Conservation (phyloP, 495 filamentous ascomycete genomes). For the Hypoxylon fuscum region DNA sequence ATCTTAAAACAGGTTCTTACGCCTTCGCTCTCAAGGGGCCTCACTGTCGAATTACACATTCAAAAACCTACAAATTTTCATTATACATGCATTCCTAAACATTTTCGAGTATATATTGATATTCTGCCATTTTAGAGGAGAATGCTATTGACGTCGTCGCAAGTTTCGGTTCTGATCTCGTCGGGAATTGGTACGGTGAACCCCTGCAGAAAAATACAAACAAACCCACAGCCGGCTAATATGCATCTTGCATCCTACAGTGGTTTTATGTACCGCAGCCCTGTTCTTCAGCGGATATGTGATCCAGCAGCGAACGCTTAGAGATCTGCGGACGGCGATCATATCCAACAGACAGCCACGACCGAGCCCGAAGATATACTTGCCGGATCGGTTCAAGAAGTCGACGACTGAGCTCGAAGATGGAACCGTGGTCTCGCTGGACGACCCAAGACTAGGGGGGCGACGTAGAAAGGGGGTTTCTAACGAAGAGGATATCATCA, state of each 20-base stretch:
- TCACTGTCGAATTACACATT: constrained; percentile 8
- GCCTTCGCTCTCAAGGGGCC: constrained; percentile 3
- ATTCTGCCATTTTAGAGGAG: constrained; percentile 17
- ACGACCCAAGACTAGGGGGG: constrained; percentile 19
- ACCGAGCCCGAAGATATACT: constrained; percentile 54
- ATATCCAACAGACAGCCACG: constrained; percentile 44
- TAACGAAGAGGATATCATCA: constrained; percentile 32
- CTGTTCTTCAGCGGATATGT: constrained; percentile 63
- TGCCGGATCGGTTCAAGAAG: constrained; percentile 47
- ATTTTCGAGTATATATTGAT: constrained; percentile 16
- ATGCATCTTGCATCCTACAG: constrained; percentile 39
- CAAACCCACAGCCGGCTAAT: background rate
- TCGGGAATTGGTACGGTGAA: constrained; percentile 56
- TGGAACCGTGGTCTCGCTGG: constrained; percentile 46
- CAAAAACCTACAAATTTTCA: constrained; percentile 3
- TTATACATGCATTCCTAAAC: background rate
- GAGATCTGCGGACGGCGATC: constrained; percentile 59
- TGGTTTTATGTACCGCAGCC: constrained; percentile 60
- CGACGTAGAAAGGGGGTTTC: background rate
- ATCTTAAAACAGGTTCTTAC: constrained; percentile 9
- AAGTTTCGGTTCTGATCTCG: constrained; percentile 61
- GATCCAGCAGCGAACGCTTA: constrained; percentile 63
- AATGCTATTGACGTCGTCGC: constrained; percentile 62
- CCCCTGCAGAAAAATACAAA: constrained; percentile 6
- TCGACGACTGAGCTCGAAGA: constrained; percentile 50